Evolutionary conservation across 2,329 filamentous ascomycete species (phyloP), one percentile per base, ranked within the genome.

Genomic region (Thelonectria olida): DNA sequence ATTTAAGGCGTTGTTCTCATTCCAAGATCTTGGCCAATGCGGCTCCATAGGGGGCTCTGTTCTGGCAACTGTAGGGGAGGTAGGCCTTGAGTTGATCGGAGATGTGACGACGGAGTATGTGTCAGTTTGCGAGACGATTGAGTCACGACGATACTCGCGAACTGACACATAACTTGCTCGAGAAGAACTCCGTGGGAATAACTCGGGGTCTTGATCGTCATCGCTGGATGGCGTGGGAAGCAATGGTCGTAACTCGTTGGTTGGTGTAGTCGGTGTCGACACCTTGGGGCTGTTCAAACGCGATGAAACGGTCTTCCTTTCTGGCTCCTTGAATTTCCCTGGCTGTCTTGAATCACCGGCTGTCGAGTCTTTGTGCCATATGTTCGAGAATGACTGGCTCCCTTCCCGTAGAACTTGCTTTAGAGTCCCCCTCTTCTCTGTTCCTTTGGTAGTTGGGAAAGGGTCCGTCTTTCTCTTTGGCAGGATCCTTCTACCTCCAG

Each of bases 101-200:
- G 83, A 80, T 54, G 83, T 80, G 22, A 86, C n/a, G n/a, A n/a
- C 74, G 0, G 85, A 85, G 59, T 83, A 85, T 1, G 83, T 82
- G 56, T 88, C 85, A 1, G 84, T 84, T 51, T 85, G 79, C 0
- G 86, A 88, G 4, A 86, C 78, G 12, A 86, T 72, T 0, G 86
- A 88, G 64, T 85, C 82, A 20, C 83, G 80, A 4, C 82, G 79
- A 23, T 76, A 78, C 49, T 87, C 82, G 36, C 83, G 82, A 4
- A 85, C 74, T 0, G 85, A 83, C 12, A 85, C 78, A 63, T 81
- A 83, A 45, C 82, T 83, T 34, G 83, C 61, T 25, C 80, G 75
- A 0, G 84, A 85, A 5, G 80, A 78, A 47, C 75, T 80, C 25
- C 79, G 75, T 12, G 75, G 71, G 3, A 75, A 67, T 1, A 67